These are phyloP conservation scores for Cladosporium colombiae DNA, from an alignment of 2,329 filamentous ascomycete genomes.

Conservation along the genomic window DNA sequence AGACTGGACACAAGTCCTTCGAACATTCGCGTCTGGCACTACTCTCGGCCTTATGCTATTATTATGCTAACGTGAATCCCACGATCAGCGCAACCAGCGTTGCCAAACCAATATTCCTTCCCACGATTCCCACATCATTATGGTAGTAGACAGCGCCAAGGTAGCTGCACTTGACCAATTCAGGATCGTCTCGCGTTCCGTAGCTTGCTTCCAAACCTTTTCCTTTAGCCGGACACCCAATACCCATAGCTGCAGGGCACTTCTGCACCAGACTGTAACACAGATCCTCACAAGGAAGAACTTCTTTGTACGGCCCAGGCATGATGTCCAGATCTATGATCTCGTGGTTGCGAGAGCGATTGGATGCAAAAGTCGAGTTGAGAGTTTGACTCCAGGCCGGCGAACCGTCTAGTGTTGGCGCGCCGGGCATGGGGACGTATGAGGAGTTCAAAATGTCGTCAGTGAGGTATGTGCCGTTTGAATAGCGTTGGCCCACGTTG, in stretches of 20 bases:
- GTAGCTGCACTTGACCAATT: slow-evolving; percentile 38
- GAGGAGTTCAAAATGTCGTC: slow-evolving; percentile 26
- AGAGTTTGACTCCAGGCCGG: slow-evolving; percentile 35
- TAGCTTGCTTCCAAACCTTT: slow-evolving; percentile 54
- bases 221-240: slow-evolving; percentile 66
- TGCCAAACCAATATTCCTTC: background rate
- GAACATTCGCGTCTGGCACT: background rate
- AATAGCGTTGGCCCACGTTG: slow-evolving; percentile 60
- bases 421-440: slow-evolving; percentile 37
- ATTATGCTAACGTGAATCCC: background rate
- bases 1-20: background rate
- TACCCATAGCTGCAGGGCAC: slow-evolving; percentile 75
- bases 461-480: slow-evolving; percentile 33
- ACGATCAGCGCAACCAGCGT: background rate
- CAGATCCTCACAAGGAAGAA: slow-evolving; percentile 83
- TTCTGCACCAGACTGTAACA: slow-evolving; percentile 84
- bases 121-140: slow-evolving; percentile 26
- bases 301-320: slow-evolving; percentile 91
- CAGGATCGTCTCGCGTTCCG: slow-evolving; percentile 39
- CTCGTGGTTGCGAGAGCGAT: slow-evolving; percentile 41
- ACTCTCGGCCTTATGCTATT: background rate
- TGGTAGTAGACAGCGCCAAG: slow-evolving; percentile 39
- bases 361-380: slow-evolving; percentile 35
- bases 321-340: slow-evolving; percentile 69
- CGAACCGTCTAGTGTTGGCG: slow-evolving; percentile 36